Evolutionary conservation across 352 stramenopile species (phyloP).

Genomic region (Thraustochytrium striatum): DNA sequence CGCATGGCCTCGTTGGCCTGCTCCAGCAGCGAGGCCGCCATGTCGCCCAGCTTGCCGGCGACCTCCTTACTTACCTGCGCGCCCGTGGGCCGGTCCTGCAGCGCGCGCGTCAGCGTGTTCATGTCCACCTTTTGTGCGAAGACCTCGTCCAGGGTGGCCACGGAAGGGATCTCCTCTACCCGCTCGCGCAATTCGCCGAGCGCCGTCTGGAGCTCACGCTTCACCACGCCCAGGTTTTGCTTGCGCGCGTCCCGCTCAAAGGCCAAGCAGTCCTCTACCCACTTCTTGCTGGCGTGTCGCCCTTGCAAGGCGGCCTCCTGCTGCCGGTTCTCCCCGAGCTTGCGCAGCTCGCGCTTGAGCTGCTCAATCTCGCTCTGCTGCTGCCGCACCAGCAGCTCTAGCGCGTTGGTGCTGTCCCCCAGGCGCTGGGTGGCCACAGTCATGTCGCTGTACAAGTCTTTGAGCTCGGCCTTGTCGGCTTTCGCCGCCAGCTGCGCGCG

Average conservation of each 20-base stretch:
- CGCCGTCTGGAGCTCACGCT: not conserved
- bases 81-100: slow-evolving; percentile 7
- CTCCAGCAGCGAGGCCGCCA: not conserved
- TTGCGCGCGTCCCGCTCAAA: slow-evolving; percentile 40
- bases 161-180: not conserved
- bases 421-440: slow-evolving; percentile 29
- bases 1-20: not conserved
- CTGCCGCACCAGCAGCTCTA: slow-evolving; percentile 36
- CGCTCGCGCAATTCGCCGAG: not conserved
- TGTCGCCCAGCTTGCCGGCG: not conserved
- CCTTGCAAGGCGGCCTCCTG: slow-evolving; percentile 24
- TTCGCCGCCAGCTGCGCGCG: slow-evolving; percentile 25
- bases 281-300: slow-evolving; percentile 9
- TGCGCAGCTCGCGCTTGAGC: slow-evolving; percentile 27
- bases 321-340: not conserved
- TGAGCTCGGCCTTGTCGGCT: slow-evolving; percentile 43
- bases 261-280: slow-evolving; percentile 11
- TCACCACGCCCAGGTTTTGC: not conserved
- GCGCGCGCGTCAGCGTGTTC: slow-evolving; percentile 8
- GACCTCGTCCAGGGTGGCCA: slow-evolving; percentile 28
- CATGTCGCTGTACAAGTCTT: slow-evolving; percentile 40
- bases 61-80: slow-evolving; percentile 25
- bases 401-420: slow-evolving; percentile 27
- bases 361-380: slow-evolving; percentile 35
- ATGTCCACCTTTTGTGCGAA: slow-evolving; percentile 40